Percentiles rank a stretch among this genome's conserved stretches.
Conservation (phyloP, 2,329 filamentous ascomycete genomes). For the Fusarium sp. region DNA sequence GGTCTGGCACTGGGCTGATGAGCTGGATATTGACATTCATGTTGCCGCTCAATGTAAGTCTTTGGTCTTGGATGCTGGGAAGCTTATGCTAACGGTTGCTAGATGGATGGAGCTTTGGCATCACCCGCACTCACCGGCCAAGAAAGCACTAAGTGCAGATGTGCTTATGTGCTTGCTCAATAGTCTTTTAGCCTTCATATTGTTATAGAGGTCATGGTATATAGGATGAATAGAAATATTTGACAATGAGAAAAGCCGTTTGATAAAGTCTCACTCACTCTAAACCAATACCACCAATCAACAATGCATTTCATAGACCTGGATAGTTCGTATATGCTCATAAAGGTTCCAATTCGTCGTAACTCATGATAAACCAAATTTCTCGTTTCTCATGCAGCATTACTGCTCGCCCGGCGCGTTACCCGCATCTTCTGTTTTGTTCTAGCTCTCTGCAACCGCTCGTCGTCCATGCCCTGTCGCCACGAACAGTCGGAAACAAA, state of each 20-base stretch:
- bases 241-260: not conserved
- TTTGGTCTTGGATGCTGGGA: not conserved
- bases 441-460: slow-evolving; percentile 53
- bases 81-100: not conserved
- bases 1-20: slow-evolving; percentile 66
- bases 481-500: slow-evolving; percentile 85
- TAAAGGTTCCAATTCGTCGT: slow-evolving; percentile 28
- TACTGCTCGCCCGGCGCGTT: slow-evolving; percentile 24
- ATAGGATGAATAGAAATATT: not conserved
- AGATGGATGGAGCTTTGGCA: slow-evolving; percentile 48
- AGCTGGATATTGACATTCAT: slow-evolving; percentile 61
- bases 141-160: slow-evolving; percentile 32
- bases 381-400: slow-evolving; percentile 9
- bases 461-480: slow-evolving; percentile 77
- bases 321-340: not conserved
- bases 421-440: slow-evolving; percentile 44
- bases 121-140: slow-evolving; percentile 46
- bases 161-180: too few relatives aligned
- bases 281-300: not conserved
- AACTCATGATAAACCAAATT: slow-evolving; percentile 33
- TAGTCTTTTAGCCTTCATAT: too few relatives aligned
- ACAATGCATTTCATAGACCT: not conserved
- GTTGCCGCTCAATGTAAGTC: slow-evolving; percentile 56
- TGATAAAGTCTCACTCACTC: not conserved
- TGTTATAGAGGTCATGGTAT: not conserved